These are phyloP conservation scores for Pterocarpus santalinus DNA, from an alignment of 306 rosid species.

Conservation along the genomic window DNA sequence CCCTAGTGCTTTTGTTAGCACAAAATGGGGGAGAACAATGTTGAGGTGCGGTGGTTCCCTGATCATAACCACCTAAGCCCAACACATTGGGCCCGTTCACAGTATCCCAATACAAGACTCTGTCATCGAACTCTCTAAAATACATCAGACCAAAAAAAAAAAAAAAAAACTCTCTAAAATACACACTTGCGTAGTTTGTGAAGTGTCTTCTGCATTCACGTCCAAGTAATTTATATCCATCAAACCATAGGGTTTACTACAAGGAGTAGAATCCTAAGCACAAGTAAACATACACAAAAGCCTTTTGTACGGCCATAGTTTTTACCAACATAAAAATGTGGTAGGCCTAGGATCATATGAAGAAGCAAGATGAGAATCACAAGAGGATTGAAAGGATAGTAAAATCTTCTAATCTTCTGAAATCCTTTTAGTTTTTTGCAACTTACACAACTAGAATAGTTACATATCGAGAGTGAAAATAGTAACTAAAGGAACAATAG, in stretches of 20 bases:
- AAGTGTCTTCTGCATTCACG: slow-evolving; percentile 62
- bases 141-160: too few relatives aligned
- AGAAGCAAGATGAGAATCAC: too few relatives aligned
- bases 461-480: neutral
- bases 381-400: neutral
- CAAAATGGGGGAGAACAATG: slow-evolving; percentile 65
- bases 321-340: neutral
- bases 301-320: neutral
- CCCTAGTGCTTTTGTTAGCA: slow-evolving; percentile 23
- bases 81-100: slow-evolving; percentile 64
- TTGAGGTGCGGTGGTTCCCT: slow-evolving; percentile 51
- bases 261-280: too few relatives aligned
- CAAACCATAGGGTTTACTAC: neutral
- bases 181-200: slow-evolving; percentile 59
- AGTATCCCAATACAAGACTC: slow-evolving; percentile 58
- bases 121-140: slow-evolving; percentile 70
- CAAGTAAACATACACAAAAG: too few relatives aligned
- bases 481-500: neutral
- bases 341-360: slow-evolving; percentile 1
- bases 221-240: slow-evolving; percentile 13
- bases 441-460: neutral
- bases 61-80: slow-evolving; percentile 45
- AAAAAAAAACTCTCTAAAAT: slow-evolving; percentile 70
- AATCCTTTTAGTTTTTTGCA: slow-evolving; percentile 2
- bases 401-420: slow-evolving; percentile 2